Conservation (phyloP, 2,329 filamentous ascomycete species). For the Fusarium burgessii region DNA sequence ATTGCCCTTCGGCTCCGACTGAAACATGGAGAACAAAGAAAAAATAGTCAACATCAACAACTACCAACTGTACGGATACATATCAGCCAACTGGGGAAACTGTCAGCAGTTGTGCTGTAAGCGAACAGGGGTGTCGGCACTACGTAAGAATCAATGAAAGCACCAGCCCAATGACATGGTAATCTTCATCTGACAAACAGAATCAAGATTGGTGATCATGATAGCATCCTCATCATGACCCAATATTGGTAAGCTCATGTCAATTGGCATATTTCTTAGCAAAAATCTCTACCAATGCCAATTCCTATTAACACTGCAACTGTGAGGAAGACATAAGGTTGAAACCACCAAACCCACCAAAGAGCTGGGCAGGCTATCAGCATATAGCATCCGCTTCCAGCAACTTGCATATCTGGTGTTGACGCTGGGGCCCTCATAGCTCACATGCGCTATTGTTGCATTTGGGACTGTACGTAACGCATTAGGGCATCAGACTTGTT, state of each 20-base stretch:
- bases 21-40: conserved; percentile 20
- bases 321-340: not conserved
- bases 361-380: conserved; percentile 5
- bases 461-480: conserved; percentile 34
- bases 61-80: not conserved
- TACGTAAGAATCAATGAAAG: conserved; percentile 13
- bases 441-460: conserved; percentile 19
- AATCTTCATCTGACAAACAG: not conserved
- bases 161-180: not conserved
- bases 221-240: not conserved
- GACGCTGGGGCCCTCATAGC: conserved; percentile 29
- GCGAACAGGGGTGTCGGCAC: conserved; percentile 2
- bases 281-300: not conserved
- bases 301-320: not conserved
- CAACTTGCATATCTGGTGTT: conserved; percentile 36
- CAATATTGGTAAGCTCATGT: not conserved
- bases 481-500: conserved; percentile 37
- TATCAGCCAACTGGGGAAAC: conserved; percentile 6
- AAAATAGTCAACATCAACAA: not conserved
- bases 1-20: conserved; percentile 28
- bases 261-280: not conserved
- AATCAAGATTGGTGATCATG: not conserved
- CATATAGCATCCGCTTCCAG: conserved; percentile 32
- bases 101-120: not conserved
- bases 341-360: conserved; percentile 16